Evolutionary conservation across 768 basidiomycete genomes (phyloP).

Genomic region (Saitozyma podzolica): DNA sequence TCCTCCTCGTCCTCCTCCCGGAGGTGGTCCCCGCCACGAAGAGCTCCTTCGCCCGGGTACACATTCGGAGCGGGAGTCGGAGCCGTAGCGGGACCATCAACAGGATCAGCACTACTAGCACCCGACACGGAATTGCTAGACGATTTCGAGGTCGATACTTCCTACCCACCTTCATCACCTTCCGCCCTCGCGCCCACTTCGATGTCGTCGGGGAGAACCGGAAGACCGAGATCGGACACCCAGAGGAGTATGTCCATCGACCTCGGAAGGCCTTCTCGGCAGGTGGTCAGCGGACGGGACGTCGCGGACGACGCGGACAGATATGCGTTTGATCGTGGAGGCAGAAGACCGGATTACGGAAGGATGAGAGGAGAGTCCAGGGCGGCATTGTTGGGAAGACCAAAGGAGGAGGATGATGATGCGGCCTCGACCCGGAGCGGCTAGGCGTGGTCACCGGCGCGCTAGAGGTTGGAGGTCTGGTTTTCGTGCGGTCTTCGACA

Average conservation of each 20-base stretch:
- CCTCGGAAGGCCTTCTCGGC: slow-evolving; percentile 4
- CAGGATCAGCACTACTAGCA: too few species aligned
- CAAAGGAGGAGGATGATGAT: slow-evolving; percentile 8
- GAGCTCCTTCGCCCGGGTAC: too few species aligned
- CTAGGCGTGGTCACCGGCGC: background rate
- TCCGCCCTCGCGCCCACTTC: too few species aligned
- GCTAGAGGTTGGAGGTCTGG: background rate
- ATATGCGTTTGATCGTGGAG: slow-evolving; percentile 32
- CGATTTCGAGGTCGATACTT: too few species aligned
- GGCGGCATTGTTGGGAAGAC: slow-evolving; percentile 39
- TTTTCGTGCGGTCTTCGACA: too few species aligned
- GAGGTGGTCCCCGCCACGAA: background rate
- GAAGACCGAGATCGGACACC: too few species aligned
- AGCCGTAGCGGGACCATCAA: too few species aligned
- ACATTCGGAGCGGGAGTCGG: too few species aligned
- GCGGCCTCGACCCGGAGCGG: slow-evolving; percentile 1
- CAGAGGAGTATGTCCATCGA: background rate
- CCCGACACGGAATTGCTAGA: too few species aligned
- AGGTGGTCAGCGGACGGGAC: slow-evolving; percentile 25
- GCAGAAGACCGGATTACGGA: slow-evolving; percentile 32
- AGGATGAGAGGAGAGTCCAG: slow-evolving; percentile 39
- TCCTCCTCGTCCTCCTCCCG: background rate
- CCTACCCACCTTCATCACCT: too few species aligned
- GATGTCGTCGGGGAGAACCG: too few species aligned
- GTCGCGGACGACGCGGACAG: slow-evolving; percentile 42